Base-by-base conservation (phyloP, 1,139 yeast genomes). In the Lodderomyces parapsilosis region DNA sequence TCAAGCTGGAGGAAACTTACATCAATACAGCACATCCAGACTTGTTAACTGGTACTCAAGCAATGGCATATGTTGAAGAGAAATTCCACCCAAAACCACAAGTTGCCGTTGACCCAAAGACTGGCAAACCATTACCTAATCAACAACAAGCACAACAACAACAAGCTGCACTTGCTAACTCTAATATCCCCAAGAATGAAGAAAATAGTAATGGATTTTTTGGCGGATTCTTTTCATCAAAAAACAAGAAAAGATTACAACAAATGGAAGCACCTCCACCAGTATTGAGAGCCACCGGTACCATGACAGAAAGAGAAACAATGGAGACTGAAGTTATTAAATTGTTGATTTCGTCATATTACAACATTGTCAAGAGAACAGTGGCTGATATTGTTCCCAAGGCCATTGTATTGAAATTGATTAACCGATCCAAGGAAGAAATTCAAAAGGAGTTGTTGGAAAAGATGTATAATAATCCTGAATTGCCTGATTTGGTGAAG, bases 21-120 rank as follows among this genome's bases (percentile, higher is more conserved):
- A 90, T 93, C 52, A 93, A 93, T 65, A 93, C 99, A 14, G 98
- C 96, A 2, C 99, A 93, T 62, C 99, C 99, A 2, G 99, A 93
- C 63, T 79, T 93, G 58, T 76, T 93, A 56, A 91, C 88, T 62
- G 99, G 99, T 36, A 83, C 94, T 35, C 95, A 87, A 59, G 99
- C 99, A 5, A 86, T 93, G 94, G 82, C 91, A 6, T 85, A 90
- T 63, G 96, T 93, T 31, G 91, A 87, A 62, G 98, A 93, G 51
- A 89, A 83, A 63, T 69, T 89, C 67, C 94, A 89, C 59, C 96
- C 96, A 40, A 74, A 77, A 54, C 86, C 86, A 46, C 89, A 86
- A 57, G 81, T 84, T 30, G 86, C 83, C 38, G 83, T 90, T 43
- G 97, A 93, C 65, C 96, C 97, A 45, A 91, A 91, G 71, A 83